These are phyloP conservation scores for Dendrobium huoshanense DNA, from an alignment of 106 monocot species.

Conservation along the genomic window DNA sequence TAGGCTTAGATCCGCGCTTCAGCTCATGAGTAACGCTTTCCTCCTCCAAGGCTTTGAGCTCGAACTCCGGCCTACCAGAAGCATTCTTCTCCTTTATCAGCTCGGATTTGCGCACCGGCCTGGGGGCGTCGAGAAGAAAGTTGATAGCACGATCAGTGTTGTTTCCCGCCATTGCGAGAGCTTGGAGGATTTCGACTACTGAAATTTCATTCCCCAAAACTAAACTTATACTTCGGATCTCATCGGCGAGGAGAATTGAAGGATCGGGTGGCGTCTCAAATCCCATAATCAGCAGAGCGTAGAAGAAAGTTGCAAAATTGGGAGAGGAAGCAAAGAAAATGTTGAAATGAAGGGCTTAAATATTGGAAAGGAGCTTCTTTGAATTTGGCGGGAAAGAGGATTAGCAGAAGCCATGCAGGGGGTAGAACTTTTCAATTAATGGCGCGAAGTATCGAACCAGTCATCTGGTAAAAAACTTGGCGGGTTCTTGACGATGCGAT, in stretches of 20 bases:
- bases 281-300: background rate
- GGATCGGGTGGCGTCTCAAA: slow-evolving; percentile 8
- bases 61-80: background rate
- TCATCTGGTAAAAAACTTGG: background rate
- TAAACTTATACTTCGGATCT: slow-evolving; percentile 33
- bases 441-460: background rate
- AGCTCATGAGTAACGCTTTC: background rate
- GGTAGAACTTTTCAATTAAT: background rate
- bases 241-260: slow-evolving; percentile 29
- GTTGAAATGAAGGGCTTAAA: background rate
- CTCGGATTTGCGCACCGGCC: slow-evolving; percentile 30
- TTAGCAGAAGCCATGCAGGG: background rate
- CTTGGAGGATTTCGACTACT: slow-evolving; percentile 27
- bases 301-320: background rate
- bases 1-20: too few relatives aligned
- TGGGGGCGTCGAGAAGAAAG: slow-evolving; percentile 48
- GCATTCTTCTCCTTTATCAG: background rate
- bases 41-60: too few relatives aligned
- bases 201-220: slow-evolving; percentile 23
- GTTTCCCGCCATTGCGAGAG: slow-evolving; percentile 46
- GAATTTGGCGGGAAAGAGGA: slow-evolving; percentile 1
- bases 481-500: background rate
- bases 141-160: slow-evolving; percentile 63
- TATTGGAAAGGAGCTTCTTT: background rate
- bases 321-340: background rate